A percentile compares a stretch with the other conserved stretches of the same genome.
Conservation (phyloP, 129 eudicot species). For the Ambrosia artemisiifolia region DNA sequence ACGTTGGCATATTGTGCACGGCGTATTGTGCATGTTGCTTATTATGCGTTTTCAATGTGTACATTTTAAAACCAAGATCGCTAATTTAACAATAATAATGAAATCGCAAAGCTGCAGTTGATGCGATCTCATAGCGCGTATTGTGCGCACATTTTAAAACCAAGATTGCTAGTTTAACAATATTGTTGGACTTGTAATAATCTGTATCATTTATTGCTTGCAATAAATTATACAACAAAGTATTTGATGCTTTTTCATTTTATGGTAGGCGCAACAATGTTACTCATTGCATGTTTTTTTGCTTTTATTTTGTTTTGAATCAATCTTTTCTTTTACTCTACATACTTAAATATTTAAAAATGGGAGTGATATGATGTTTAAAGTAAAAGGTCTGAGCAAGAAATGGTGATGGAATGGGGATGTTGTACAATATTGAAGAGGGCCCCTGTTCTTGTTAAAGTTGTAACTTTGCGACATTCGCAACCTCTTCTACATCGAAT, state of each 20-base stretch:
- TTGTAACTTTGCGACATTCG: conserved; percentile 66
- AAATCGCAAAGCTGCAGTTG: no score
- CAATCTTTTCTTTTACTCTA: neutral
- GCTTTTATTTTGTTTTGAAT: neutral
- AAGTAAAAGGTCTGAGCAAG: conserved; percentile 96
- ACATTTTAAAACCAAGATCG: no score
- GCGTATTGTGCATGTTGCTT: no score
- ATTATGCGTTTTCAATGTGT: no score
- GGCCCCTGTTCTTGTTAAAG: conserved; percentile 86
- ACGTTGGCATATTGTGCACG: no score
- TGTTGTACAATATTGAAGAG: conserved; percentile 46
- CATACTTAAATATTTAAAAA: neutral
- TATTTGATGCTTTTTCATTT: neutral
- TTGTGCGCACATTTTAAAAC: no score
- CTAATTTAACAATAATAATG: no score
- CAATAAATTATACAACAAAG: neutral
- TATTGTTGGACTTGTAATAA: no score
- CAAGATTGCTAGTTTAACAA: no score
- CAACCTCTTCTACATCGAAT: conserved; percentile 81
- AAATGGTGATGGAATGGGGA: conserved; percentile 32
- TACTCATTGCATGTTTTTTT: neutral
- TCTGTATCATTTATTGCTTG: neutral
- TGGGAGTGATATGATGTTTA: conserved; percentile 72
- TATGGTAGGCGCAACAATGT: neutral
- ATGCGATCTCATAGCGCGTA: no score